Percentiles rank a stretch among this genome's conserved stretches.
Conservation (phyloP, 2,329 filamentous ascomycete genomes). For the Trichoderma sp. region DNA sequence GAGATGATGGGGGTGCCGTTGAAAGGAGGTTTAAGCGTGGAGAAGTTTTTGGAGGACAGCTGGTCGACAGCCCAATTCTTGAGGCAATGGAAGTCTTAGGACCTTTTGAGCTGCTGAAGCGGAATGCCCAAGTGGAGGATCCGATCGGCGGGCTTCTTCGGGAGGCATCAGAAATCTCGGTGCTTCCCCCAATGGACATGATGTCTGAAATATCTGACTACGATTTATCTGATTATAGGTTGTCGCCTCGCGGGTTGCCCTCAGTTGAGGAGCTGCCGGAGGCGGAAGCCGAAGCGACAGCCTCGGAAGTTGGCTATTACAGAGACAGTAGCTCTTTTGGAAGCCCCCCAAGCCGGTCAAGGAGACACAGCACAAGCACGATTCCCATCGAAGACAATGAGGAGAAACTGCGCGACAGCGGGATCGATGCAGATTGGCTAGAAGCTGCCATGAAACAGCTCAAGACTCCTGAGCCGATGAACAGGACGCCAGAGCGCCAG, state of each 20-base stretch:
- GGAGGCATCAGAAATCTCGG: conserved; percentile 28
- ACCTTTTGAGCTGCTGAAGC: conserved; percentile 31
- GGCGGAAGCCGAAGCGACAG: conserved; percentile 37
- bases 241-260: conserved; percentile 44
- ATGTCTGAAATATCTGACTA: conserved; percentile 17
- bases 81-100: conserved; percentile 22
- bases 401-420: conserved; percentile 52
- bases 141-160: conserved; percentile 31
- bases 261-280: conserved; percentile 52
- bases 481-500: background rate
- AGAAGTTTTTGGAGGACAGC: conserved; percentile 28
- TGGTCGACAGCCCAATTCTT: conserved; percentile 40
- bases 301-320: conserved; percentile 18
- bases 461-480: conserved; percentile 30
- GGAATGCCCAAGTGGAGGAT: conserved; percentile 32
- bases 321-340: conserved; percentile 32
- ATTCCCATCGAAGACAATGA: conserved; percentile 30
- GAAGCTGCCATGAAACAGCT: conserved; percentile 30
- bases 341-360: conserved; percentile 43
- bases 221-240: conserved; percentile 40
- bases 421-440: conserved; percentile 51
- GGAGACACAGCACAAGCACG: conserved; percentile 33
- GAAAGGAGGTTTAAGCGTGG: conserved; percentile 28
- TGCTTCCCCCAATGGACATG: conserved; percentile 17
- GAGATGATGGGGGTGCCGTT: conserved; percentile 20